Evolutionary conservation across 768 basidiomycete genomes (phyloP).

Genomic region (Psilocybe tampanensis): DNA sequence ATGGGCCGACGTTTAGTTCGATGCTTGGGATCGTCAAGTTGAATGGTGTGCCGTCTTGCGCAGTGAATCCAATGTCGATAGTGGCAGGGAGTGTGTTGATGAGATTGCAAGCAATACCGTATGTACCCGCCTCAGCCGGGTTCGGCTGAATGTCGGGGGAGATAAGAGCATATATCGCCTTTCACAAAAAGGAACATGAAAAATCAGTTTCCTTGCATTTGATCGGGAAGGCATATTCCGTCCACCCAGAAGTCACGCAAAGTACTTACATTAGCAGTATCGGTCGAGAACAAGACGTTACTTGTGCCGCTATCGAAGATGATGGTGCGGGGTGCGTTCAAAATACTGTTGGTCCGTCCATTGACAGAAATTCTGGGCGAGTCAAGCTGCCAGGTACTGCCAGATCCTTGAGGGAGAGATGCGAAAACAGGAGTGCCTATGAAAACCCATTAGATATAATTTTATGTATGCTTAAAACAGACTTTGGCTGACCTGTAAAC

Average conservation of each 20-base stretch:
- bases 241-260: background rate
- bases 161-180: slow-evolving; percentile 58
- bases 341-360: slow-evolving; percentile 46
- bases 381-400: slow-evolving; percentile 44
- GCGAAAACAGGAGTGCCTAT: slow-evolving; percentile 47
- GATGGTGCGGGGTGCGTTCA: slow-evolving; percentile 43
- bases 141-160: slow-evolving; percentile 59
- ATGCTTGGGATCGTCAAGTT: slow-evolving; percentile 59
- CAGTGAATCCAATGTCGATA: slow-evolving; percentile 57
- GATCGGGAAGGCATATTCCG: background rate
- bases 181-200: slow-evolving; percentile 23
- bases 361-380: slow-evolving; percentile 54
- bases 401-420: slow-evolving; percentile 35
- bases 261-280: slow-evolving; percentile 44
- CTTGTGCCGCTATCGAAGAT: slow-evolving; percentile 64
- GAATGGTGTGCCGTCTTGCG: slow-evolving; percentile 48
- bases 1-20: slow-evolving; percentile 61
- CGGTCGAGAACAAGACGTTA: slow-evolving; percentile 52
- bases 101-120: slow-evolving; percentile 52
- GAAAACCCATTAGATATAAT: slow-evolving; percentile 12
- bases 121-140: slow-evolving; percentile 52
- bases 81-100: slow-evolving; percentile 49
- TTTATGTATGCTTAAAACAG: background rate
- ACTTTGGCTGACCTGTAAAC: slow-evolving; percentile 40
- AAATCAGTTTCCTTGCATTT: background rate